Base-by-base conservation (phyloP, 2,329 filamentous ascomycete species). In the Colletotrichum sublineola region DNA sequence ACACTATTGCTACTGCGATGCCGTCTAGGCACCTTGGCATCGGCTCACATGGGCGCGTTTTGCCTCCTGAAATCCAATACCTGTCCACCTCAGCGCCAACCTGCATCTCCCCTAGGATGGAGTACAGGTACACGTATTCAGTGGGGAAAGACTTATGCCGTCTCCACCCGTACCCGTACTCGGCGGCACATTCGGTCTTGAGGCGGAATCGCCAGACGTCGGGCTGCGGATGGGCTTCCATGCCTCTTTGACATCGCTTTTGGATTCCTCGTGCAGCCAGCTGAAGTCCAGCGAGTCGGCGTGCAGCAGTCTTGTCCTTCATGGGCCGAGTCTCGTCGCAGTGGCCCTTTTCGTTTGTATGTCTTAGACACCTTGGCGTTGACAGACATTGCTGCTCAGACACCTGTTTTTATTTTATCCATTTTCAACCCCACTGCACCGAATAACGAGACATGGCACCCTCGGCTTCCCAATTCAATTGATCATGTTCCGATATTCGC, bases 51-150 rank as follows among this genome's bases (percentile, higher is more conserved):
- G 58, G 57, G 29, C 15, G 15, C 52, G 29, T 33, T 52, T 42
- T 42, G 57, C 14, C 33, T 48, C n/a, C 11, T 31, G 24, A 24
- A 44, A 52, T 33, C 15, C 24, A 55, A 31, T 11, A 12, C 40
- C 15, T n/a, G 31, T 11, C 20, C 29, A 66, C 42, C 44, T 50
- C 52, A 46, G 11, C 29, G 18, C 31, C 33, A 31, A 40, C 40
- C 53, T 15, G 24, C 33, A 62, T 72, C 57, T 68, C 46, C 65
- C 57, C 62, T 20, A 38, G 14, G 38, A 56, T 56, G 69, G 58
- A 44, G 24, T 24, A 24, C 24, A 24, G 24, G 24, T 24, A 24
- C 24, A 24, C 11, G 5, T 18, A 2, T 31, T 12, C 5, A 14
- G 66, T 72, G 69, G 69, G 33, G 69, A 55, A 53, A 12, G 12